Percentiles rank a stretch among this genome's conserved stretches.
Conservation (phyloP, 345 rosid species). For the Dipteronia dyeriana region DNA sequence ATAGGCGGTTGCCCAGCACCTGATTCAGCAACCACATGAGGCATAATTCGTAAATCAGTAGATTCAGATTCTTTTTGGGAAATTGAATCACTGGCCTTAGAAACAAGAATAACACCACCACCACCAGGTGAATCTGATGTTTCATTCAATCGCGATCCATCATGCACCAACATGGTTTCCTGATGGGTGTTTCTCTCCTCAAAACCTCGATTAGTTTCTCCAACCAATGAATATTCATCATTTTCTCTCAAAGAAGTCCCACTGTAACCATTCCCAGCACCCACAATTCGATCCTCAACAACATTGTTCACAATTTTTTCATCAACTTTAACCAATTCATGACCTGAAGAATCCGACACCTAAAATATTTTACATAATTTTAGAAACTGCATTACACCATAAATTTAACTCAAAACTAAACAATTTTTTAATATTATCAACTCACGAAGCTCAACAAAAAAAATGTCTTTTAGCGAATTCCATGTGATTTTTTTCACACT, state of each 20-base stretch:
- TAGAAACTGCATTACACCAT: background rate
- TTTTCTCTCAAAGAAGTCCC: conserved; percentile 21
- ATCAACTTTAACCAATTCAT: conserved; percentile 26
- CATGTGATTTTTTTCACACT: no score
- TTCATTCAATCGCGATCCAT: conserved; percentile 25
- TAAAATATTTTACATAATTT: conserved; percentile 18
- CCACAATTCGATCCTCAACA: conserved; percentile 26
- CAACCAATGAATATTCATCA: conserved; percentile 27
- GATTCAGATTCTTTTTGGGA: conserved; percentile 34
- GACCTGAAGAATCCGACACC: conserved; percentile 41
- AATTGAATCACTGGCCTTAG: conserved; percentile 14
- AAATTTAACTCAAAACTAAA: conserved; percentile 11
- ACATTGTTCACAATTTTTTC: conserved; percentile 25
- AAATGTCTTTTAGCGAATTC: no score
- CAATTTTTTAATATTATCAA: background rate
- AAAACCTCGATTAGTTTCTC: conserved; percentile 12
- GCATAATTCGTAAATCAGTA: conserved; percentile 25
- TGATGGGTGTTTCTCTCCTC: conserved; percentile 30
- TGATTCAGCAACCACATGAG: conserved; percentile 30
- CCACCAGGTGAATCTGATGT: conserved; percentile 23
- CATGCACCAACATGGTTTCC: conserved; percentile 26
- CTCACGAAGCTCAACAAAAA: background rate
- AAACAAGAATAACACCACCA: conserved; percentile 32
- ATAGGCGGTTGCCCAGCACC: conserved; percentile 40
- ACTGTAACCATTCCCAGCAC: conserved; percentile 26